Base-by-base conservation (phyloP, 2,329 filamentous ascomycete species). In the Arthrobotrys sinensis region DNA sequence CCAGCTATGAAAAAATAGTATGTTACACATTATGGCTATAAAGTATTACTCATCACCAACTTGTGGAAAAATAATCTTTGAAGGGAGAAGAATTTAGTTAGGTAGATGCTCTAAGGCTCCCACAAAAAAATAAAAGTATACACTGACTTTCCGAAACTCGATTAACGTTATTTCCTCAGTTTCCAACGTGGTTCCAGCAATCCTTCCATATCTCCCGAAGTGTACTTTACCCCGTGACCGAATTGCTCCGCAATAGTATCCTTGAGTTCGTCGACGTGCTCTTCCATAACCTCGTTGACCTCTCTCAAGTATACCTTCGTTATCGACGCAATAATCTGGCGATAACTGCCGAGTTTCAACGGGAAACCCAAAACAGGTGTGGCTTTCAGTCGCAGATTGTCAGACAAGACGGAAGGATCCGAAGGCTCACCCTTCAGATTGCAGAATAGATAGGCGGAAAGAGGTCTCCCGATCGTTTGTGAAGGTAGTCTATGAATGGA, bases 281-380 rank as follows among this genome's bases (percentile, higher is more conserved):
- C 14, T 2, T 65, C 62, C 11, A 65, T 65, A 21, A 50, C 34
- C 7, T 24, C 43, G 4, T 6, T 28, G 16, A 50, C 12, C 1
- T 48, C 40, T 6, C 32, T 4, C 2, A 65, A 14, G n/a, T 48
- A 50, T 3, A 8, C 21, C 7, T 21, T 16, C 6, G 43, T 50
- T 7, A 65, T 65, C 12, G 19, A n/a, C 16, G 45, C 28, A 11
- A 50, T 48, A 3, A 65, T 65, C 12, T 65, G 62, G 5, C 62
- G 40, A 16, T 65, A 65, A 7, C 19, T 48, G 1, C 12, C 34
- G 8, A 65, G n/a, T 28, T 65, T 43, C 16, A 65, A 43, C 7
- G 3, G 10, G 16, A 65, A 65, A 7, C 43, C 43, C 40, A 65
- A 28, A 4, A 28, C 4, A 28, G 24, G 24, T 28, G 24, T 45